Base-by-base conservation (phyloP, 2,329 filamentous ascomycete genomes). In the Iodosphaeria phyllophila region DNA sequence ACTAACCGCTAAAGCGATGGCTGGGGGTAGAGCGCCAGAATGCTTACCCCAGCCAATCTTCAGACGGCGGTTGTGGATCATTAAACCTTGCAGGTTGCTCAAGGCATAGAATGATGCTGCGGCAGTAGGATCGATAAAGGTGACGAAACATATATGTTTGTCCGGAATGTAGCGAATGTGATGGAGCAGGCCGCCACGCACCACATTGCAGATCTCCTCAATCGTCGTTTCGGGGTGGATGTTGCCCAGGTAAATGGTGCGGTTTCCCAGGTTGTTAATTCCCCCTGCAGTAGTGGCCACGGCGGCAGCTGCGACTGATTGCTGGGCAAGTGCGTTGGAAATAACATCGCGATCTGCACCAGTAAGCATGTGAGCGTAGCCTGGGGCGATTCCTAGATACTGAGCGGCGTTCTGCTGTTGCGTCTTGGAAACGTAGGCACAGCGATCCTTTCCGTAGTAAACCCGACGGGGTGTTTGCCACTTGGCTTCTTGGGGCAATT, bases 41-140 rank as follows among this genome's bases (percentile, higher is more conserved):
- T 98, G 89, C 62, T 98, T 98, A 35, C 89, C 89, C 89, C 89
- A 98, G 36, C 89, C 89, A 47, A 98, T 93, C 66, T 98, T 98
- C 37, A 98, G 61, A 26, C 89, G 74, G 34, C 89, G 72, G 55
- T 98, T 98, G 58, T 98, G 89, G 41, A 98, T 98, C 89, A 98
- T 98, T 35, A 98, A 58, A 13, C 89, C 89, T 48, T 98, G 89
- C 15, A 98, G 61, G 53, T 95, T 95, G 64, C 84, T 93, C 31
- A 98, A 60, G 20, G 89, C 89, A 42, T 93, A 98, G 59, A 98
- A 98, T 1, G 86, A 93, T 20, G 89, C 89, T 13, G 89, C 89
- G 4, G 89, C 91, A 13, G 89, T 98, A 6, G 89, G 89, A 44
- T 98, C 89, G 49, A 98, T 95, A 54, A 98, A 98, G 2, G 89